These are phyloP conservation scores for Candida adriatica DNA, from an alignment of 805 yeast species.

Conservation along the genomic window DNA sequence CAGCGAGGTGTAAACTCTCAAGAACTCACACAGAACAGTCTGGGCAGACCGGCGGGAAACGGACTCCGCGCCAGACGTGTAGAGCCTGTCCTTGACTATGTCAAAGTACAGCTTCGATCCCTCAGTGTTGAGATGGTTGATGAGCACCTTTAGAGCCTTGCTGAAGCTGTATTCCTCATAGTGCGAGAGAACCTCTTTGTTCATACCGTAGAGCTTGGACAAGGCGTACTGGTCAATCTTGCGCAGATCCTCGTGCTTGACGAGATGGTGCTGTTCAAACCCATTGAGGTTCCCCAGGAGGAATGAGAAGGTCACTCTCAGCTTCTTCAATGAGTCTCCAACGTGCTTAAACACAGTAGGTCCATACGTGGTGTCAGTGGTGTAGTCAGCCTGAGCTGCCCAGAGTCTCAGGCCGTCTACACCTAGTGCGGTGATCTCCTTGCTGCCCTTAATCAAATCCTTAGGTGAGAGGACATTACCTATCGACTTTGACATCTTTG, in stretches of 20 bases:
- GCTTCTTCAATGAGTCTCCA: slow-evolving; percentile 72
- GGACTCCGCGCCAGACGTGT: slow-evolving; percentile 53
- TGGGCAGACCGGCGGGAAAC: slow-evolving; percentile 50
- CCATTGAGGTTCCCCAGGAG: slow-evolving; percentile 69
- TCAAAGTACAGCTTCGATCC: slow-evolving; percentile 85
- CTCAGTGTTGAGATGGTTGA: slow-evolving; percentile 65
- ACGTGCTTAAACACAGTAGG: slow-evolving; percentile 67
- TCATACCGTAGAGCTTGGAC: slow-evolving; percentile 43
- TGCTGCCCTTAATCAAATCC: slow-evolving; percentile 58
- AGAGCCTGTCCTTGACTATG: slow-evolving; percentile 75
- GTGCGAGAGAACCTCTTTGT: slow-evolving; percentile 31
- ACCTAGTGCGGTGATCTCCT: slow-evolving; percentile 58
- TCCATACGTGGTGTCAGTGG: slow-evolving; percentile 72
- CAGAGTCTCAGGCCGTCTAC: slow-evolving; percentile 87
- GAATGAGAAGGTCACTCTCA: slow-evolving; percentile 75
- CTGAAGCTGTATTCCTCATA: slow-evolving; percentile 62
- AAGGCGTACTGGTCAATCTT: slow-evolving; percentile 59
- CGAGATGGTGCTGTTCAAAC: slow-evolving; percentile 26
- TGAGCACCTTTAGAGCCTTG: slow-evolving; percentile 58
- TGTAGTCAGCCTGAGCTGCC: slow-evolving; percentile 85
- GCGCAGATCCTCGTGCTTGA: slow-evolving; percentile 34
- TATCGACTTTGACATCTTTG: slow-evolving; percentile 89
- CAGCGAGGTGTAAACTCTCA: slow-evolving; percentile 56
- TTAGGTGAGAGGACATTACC: slow-evolving; percentile 76
- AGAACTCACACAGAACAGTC: slow-evolving; percentile 55